These are phyloP conservation scores for Didymella pinodella DNA, from an alignment of 2,329 filamentous ascomycete species.

Conservation along the genomic window DNA sequence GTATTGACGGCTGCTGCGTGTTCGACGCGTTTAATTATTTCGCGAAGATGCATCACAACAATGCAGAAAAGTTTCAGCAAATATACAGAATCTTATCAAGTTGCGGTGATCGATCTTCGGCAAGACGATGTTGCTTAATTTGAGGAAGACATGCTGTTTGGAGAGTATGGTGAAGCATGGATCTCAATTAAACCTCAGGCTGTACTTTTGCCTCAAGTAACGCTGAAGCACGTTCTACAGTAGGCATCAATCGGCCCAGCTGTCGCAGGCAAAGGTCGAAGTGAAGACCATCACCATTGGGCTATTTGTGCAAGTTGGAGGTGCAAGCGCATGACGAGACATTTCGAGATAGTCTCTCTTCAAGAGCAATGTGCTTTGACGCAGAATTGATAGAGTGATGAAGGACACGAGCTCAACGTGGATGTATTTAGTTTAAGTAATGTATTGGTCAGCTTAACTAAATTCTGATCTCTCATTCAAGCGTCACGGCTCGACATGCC, in stretches of 20 bases:
- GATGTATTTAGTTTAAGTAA: too few relatives aligned
- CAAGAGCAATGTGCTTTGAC: not conserved
- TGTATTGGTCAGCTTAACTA: too few relatives aligned
- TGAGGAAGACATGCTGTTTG: not conserved
- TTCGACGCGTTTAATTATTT: not conserved
- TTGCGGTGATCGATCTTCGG: not conserved
- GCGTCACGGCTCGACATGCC: conserved; percentile 20
- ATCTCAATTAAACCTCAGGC: not conserved
- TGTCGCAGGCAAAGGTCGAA: not conserved
- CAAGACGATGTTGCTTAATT: not conserved
- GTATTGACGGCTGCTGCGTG: not conserved
- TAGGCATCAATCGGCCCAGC: not conserved
- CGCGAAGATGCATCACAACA: not conserved
- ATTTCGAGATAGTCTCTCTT: not conserved
- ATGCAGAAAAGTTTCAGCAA: not conserved
- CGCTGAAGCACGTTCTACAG: not conserved
- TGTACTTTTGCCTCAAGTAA: not conserved
- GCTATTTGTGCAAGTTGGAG: not conserved
- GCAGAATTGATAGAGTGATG: not conserved
- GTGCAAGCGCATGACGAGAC: not conserved
- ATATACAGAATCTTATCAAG: too few relatives aligned
- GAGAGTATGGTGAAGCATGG: not conserved
- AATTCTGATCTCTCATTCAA: not conserved
- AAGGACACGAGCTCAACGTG: not conserved
- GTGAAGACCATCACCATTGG: not conserved